These are phyloP conservation scores for Nemophila menziesii DNA, from an alignment of 257 asterid species.

Conservation along the genomic window DNA sequence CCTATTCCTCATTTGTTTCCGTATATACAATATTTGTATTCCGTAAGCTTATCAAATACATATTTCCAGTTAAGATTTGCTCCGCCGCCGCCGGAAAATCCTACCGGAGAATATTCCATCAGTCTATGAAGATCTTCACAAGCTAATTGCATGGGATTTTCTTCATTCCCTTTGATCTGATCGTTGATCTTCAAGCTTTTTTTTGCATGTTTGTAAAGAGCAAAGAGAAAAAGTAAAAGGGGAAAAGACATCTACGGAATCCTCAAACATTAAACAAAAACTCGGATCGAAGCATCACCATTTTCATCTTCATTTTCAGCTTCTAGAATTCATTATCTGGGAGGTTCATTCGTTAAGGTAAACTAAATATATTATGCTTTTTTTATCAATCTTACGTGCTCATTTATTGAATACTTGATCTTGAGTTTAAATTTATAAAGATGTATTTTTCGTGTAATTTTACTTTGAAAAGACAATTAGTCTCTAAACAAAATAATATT, in stretches of 20 bases:
- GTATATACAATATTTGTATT: conserved; percentile 5
- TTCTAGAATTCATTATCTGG: neutral
- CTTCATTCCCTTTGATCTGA: conserved; percentile 1
- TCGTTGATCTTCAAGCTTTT: neutral
- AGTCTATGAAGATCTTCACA: neutral
- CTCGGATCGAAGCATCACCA: too few relatives aligned
- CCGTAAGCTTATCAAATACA: neutral
- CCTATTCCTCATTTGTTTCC: conserved; percentile 22
- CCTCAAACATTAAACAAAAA: neutral
- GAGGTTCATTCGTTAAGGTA: neutral
- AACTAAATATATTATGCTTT: neutral
- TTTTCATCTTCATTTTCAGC: neutral
- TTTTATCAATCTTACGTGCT: too few relatives aligned
- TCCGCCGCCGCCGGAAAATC: conserved; percentile 20
- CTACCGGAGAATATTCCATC: conserved; percentile 6
- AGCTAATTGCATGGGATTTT: conserved; percentile 3
- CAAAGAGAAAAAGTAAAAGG: too few relatives aligned
- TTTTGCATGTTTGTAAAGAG: too few relatives aligned
- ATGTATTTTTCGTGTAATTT: too few relatives aligned
- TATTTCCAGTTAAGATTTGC: too few relatives aligned
- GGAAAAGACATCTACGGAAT: neutral
- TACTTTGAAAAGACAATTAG: too few relatives aligned
- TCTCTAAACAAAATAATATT: too few relatives aligned
- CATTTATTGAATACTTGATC: too few relatives aligned
- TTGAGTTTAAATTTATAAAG: too few relatives aligned